Evolutionary conservation across 208 protist genomes (phyloP).

Genomic region (Lotmaria passim): DNA sequence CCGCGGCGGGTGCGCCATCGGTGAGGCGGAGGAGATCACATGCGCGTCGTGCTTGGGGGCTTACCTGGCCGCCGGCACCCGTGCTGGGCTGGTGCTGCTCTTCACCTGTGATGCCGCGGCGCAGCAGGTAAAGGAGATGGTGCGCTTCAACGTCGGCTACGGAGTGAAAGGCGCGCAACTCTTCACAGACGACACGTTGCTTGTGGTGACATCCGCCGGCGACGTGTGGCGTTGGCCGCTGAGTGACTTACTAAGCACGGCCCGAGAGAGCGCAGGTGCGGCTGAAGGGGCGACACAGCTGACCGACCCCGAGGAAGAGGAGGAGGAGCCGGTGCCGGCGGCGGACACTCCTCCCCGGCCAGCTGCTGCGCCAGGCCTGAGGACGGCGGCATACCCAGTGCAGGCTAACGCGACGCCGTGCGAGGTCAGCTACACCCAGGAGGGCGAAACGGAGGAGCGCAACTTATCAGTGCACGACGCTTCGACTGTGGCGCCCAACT

Average conservation of each 20-base stretch:
- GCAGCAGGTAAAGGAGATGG: conserved; percentile 50
- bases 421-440: conserved; percentile 28
- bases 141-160: conserved; percentile 86
- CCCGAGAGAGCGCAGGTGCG: neutral
- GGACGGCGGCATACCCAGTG: neutral
- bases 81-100: conserved; percentile 76
- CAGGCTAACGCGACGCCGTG: conserved; percentile 8
- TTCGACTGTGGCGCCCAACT: neutral
- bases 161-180: conserved; percentile 73
- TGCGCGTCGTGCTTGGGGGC: conserved; percentile 62
- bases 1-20: conserved; percentile 16
- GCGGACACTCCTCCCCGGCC: conserved; percentile 15
- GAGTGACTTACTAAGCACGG: conserved; percentile 48
- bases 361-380: conserved; percentile 7
- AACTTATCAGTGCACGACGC: conserved; percentile 17
- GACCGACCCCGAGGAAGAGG: conserved; percentile 23
- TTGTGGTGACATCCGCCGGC: conserved; percentile 76
- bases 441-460: conserved; percentile 25
- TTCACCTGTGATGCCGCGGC: conserved; percentile 40
- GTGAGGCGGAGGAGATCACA: conserved; percentile 33
- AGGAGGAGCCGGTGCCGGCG: conserved; percentile 27
- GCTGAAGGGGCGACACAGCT: neutral
- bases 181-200: conserved; percentile 53
- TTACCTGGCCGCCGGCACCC: conserved; percentile 67
- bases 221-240: conserved; percentile 89